A percentile compares a stretch with the other conserved stretches of the same genome.
phyloP scores from a whole-genome alignment of 768 basidiomycete genomes.

The Pleurotus sapidus region DNA sequence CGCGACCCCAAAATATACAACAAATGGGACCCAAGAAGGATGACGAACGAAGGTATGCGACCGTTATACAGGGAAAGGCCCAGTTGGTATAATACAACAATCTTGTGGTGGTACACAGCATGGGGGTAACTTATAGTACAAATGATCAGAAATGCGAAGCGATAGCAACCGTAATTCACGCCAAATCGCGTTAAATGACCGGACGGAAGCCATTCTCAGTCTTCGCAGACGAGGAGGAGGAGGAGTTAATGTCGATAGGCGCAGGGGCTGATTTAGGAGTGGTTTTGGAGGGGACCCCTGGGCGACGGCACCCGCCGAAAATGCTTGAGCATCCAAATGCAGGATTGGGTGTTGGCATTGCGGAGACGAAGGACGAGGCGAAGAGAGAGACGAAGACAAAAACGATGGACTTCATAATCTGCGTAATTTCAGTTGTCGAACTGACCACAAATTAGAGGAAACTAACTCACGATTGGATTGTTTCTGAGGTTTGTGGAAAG shows the following conservation, averaged over 20 bases:
- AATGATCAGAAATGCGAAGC: not conserved
- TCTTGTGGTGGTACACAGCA: not conserved
- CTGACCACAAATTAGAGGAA: not conserved
- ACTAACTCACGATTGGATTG: not conserved
- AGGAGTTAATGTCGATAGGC: not conserved
- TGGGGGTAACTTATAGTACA: not conserved
- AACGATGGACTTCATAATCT: slow-evolving; percentile 8
- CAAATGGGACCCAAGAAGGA: not conserved
- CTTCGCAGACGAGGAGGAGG: not conserved
- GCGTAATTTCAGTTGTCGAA: not conserved
- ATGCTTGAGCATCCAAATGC: not conserved
- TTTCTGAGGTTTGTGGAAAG: not conserved
- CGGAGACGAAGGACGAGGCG: not conserved
- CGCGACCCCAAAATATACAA: not conserved
- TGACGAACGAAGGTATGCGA: not conserved
- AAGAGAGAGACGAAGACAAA: not conserved
- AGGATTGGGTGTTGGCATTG: slow-evolving; percentile 1
- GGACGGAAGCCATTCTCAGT: not conserved
- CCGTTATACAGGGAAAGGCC: not conserved
- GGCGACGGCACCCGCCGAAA: slow-evolving; percentile 5
- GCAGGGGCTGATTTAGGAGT: not conserved
- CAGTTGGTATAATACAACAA: not conserved
- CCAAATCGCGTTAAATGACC: not conserved
- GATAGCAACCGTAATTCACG: not conserved
- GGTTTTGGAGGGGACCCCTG: not conserved